Conservation (phyloP, 768 basidiomycete genomes). For the Suillus clintonianus region DNA sequence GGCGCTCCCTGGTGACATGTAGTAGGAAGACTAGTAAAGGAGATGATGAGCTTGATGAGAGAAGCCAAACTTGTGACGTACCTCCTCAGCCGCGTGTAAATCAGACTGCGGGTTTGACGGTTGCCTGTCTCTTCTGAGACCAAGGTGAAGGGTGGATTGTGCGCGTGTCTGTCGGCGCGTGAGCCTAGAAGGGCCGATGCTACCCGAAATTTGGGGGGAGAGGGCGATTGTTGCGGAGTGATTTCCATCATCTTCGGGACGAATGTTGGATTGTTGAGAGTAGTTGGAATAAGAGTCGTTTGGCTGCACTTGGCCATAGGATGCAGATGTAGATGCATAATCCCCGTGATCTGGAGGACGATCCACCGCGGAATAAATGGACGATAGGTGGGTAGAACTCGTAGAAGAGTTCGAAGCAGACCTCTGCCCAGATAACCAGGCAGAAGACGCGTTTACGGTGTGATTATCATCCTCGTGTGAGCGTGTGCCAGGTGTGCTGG, state of each 20-base stretch:
- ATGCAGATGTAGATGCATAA: conserved; percentile 28
- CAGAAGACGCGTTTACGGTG: conserved; percentile 24
- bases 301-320: conserved; percentile 18
- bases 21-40: conserved; percentile 32
- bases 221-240: conserved; percentile 28
- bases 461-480: conserved; percentile 25
- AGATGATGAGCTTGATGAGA: conserved; percentile 12
- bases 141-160: conserved; percentile 34
- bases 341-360: conserved; percentile 40
- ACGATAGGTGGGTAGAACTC: conserved; percentile 25
- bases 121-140: conserved; percentile 30
- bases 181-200: conserved; percentile 54
- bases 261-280: conserved; percentile 31
- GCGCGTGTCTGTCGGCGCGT: conserved; percentile 48
- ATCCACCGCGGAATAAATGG: conserved; percentile 42
- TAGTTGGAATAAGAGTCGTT: conserved; percentile 29
- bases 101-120: conserved; percentile 11
- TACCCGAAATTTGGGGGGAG: conserved; percentile 45
- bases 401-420: conserved; percentile 17
- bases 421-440: conserved; percentile 26
- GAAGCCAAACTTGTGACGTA: conserved; percentile 6
- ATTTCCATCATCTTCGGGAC: conserved; percentile 28
- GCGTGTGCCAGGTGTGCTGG: conserved; percentile 26
- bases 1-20: conserved; percentile 35
- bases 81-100: conserved; percentile 30